phyloP scores from a whole-genome alignment of 306 rosid species.

The Rosa chinensis region DNA sequence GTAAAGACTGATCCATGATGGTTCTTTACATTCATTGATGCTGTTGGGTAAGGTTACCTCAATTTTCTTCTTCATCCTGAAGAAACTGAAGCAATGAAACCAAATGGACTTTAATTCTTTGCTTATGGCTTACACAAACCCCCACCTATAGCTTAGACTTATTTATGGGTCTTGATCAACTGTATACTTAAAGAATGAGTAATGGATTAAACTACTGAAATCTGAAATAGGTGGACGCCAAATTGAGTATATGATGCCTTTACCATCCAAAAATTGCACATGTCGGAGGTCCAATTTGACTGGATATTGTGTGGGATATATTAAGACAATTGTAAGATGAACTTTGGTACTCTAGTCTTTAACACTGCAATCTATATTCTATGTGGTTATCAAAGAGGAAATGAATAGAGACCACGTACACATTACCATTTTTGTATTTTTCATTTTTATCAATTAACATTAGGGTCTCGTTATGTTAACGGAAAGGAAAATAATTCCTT shows the following conservation, averaged over 20 bases:
- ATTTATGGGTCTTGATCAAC: not conserved
- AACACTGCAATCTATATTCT: too few species aligned
- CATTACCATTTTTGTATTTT: too few species aligned
- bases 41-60: slow-evolving; percentile 20
- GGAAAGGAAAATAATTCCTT: too few species aligned
- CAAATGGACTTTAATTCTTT: slow-evolving; percentile 1
- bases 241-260: not conserved
- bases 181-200: not conserved
- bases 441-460: too few species aligned
- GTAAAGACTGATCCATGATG: not conserved
- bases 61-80: not conserved
- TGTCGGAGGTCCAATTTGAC: not conserved
- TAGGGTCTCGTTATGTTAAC: too few species aligned
- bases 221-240: not conserved
- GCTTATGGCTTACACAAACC: not conserved
- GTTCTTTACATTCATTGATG: slow-evolving; percentile 8
- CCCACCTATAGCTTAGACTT: not conserved
- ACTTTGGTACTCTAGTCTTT: too few species aligned
- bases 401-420: too few species aligned
- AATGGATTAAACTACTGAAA: not conserved
- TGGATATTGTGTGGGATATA: not conserved
- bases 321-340: not conserved
- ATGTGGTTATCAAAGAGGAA: too few species aligned
- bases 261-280: slow-evolving; percentile 5
- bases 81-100: not conserved